Conservation (phyloP, 257 asterid genomes). For the Scutellaria galericulata region DNA sequence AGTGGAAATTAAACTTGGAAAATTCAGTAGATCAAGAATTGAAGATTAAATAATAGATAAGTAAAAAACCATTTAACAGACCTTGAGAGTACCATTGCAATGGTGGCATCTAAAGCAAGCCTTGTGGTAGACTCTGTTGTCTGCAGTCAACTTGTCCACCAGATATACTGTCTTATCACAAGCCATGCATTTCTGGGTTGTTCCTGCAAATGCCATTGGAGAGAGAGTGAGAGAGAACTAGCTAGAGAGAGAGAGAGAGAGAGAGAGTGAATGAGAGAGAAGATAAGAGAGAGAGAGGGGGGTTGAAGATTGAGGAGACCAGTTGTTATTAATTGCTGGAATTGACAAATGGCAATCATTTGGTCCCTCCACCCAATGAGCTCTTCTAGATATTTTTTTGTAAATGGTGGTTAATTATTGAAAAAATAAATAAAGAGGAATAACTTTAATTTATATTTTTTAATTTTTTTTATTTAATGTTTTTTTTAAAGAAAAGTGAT, state of each 20-base stretch:
- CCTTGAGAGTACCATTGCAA: conserved; percentile 94
- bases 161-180: conserved; percentile 92
- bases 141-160: conserved; percentile 91
- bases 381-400: conserved; percentile 25
- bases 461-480: no score
- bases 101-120: conserved; percentile 97
- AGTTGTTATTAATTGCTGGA: conserved; percentile 41
- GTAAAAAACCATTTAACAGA: conserved; percentile 14
- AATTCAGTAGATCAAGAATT: neutral
- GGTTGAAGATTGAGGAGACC: conserved; percentile 32
- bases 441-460: no score
- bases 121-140: conserved; percentile 81
- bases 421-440: neutral
- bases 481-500: no score
- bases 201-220: conserved; percentile 90
- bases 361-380: conserved; percentile 48
- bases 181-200: conserved; percentile 96
- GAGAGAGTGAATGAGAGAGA: conserved; percentile 20
- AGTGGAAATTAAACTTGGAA: neutral
- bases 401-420: neutral
- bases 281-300: conserved; percentile 42
- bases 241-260: conserved; percentile 35
- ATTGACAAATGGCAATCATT: conserved; percentile 45
- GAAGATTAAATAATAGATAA: neutral
- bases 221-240: conserved; percentile 23